Evolutionary conservation across 2,329 filamentous ascomycete genomes (phyloP), one percentile per base, ranked within the genome.

Genomic region (Colletotrichum falcatum): DNA sequence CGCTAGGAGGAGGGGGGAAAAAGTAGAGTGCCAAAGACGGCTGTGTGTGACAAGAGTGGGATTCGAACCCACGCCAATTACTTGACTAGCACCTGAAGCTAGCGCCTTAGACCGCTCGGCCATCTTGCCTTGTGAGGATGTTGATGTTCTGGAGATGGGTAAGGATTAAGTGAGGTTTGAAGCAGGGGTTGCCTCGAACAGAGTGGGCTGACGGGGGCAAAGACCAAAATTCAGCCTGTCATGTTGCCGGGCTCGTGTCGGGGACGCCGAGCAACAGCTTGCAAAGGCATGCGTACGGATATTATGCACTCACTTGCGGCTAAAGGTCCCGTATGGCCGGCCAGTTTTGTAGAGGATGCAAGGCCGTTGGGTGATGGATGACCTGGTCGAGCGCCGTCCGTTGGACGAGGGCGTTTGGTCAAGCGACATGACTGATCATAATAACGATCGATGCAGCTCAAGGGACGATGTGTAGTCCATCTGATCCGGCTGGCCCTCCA

Each of bases 101-200:
- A 68, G 68, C 68, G 68, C 68, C 68, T 71, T 71, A 63, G 68
- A 71, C 68, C 68, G 68, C 68, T 71, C 68, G 68, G 68, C 68
- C 68, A 71, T 71, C 68, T 71, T 68, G 65, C 68, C 68, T 16
- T 12, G 5, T 14, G 1, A 33, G 20, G 0, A 16, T 44, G 8
- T 14, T 70, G 67, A 8, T 0, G 0, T 1, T 0, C 0, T 0
- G 0, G 0, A 0, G 3, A 0, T 3, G 18, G 2, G 16, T 49
- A 11, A 23, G 0, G 4, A 20, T n/a, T 23, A 69, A 65, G 20
- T 4, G 9, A 28, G 35, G 23, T 16, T 28, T 5, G 14, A 0
- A 33, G 30, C 33, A n/a, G 3, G 35, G 23, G 14, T 37, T 18
- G 2, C 7, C 1, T n/a, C 30, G n/a, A 35, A 18, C 30, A 8